Evolutionary conservation across 805 yeast genomes (phyloP).

Genomic region (Hagleromyces aurorensis): DNA sequence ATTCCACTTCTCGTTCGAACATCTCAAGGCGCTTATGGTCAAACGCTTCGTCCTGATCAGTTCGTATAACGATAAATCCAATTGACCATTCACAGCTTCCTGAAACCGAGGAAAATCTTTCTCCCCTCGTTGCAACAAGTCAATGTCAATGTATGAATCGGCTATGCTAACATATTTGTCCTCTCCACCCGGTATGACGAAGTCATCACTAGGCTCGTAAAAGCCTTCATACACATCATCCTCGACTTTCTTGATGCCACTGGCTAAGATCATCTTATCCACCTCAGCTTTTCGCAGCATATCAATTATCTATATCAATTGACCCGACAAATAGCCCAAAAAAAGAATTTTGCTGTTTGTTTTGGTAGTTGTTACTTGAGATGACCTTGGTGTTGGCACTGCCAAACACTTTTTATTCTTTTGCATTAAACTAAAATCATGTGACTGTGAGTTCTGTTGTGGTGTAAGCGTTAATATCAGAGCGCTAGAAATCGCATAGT

Average conservation of each 20-base stretch:
- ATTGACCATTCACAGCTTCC: slow-evolving; percentile 19
- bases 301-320: slow-evolving; percentile 1
- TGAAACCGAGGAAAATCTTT: slow-evolving; percentile 16
- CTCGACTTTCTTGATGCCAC: neutral
- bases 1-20: slow-evolving; percentile 16
- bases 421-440: too few species aligned
- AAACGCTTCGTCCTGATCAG: slow-evolving; percentile 17
- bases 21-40: slow-evolving; percentile 15
- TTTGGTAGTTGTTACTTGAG: too few species aligned
- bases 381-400: too few species aligned
- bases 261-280: neutral
- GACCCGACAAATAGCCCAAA: too few species aligned
- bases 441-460: too few species aligned
- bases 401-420: too few species aligned
- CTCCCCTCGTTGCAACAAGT: slow-evolving; percentile 19
- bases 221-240: slow-evolving; percentile 1
- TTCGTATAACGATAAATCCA: slow-evolving; percentile 23
- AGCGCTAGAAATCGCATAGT: too few species aligned
- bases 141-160: slow-evolving; percentile 10
- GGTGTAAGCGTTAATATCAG: too few species aligned
- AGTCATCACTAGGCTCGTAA: neutral
- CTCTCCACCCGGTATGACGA: slow-evolving; percentile 14
- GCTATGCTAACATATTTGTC: slow-evolving; percentile 13
- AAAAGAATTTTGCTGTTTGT: too few species aligned
- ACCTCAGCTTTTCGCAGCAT: neutral